phyloP scores from a whole-genome alignment of 2,329 filamentous ascomycete species.

The Xylaria polymorpha region DNA sequence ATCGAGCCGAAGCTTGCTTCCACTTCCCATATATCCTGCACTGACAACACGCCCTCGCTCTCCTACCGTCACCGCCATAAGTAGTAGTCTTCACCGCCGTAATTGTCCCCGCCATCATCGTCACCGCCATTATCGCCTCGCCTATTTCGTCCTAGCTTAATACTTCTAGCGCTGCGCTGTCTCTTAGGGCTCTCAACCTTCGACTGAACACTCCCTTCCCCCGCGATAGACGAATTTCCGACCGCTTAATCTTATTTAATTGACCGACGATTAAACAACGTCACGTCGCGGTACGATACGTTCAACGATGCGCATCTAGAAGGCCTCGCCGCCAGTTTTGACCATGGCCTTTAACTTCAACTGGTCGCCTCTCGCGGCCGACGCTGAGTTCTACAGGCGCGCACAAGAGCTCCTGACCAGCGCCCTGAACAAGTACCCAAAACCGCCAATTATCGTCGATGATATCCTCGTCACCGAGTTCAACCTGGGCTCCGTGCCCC shows the following conservation, averaged over 20 bases:
- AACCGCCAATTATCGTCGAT: conserved; percentile 98
- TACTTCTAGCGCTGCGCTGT: conserved; percentile 14
- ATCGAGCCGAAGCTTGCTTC: conserved; percentile 31
- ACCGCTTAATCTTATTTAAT: conserved; percentile 18
- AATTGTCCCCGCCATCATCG: neutral
- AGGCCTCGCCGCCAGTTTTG: conserved; percentile 53
- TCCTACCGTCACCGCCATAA: conserved; percentile 11
- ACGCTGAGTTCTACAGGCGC: conserved; percentile 88
- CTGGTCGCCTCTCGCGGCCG: conserved; percentile 98
- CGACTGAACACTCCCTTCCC: conserved; percentile 7
- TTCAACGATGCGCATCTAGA: conserved; percentile 47
- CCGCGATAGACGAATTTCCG: conserved; percentile 27
- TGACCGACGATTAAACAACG: conserved; percentile 17
- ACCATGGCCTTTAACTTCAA: conserved; percentile 99
- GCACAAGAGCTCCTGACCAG: conserved; percentile 94
- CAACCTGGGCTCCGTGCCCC: conserved; percentile 93
- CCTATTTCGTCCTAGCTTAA: conserved; percentile 19
- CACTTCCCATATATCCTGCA: conserved; percentile 3
- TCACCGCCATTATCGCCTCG: neutral
- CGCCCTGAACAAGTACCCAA: conserved; percentile 96
- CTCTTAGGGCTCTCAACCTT: neutral
- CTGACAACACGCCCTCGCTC: conserved; percentile 17
- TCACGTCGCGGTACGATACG: conserved; percentile 16
- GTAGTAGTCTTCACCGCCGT: too few species aligned
- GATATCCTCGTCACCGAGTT: conserved; percentile 98